Evolutionary conservation across 208 protist species (phyloP).

Genomic region (Vickermania ingenoplastis): DNA sequence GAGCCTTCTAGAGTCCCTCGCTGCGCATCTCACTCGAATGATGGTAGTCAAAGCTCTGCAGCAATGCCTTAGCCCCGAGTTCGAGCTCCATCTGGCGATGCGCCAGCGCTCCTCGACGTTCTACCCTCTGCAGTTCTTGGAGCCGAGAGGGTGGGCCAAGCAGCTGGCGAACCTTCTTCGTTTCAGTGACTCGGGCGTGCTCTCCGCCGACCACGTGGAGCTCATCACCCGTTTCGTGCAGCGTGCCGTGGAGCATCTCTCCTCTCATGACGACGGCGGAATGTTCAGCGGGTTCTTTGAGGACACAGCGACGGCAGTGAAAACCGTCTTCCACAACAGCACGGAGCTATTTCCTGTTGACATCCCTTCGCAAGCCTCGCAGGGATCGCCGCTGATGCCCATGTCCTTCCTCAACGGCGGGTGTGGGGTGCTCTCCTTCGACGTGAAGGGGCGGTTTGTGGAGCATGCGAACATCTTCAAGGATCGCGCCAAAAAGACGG

Average conservation of each 20-base stretch:
- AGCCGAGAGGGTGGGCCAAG: constrained; percentile 7
- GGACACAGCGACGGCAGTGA: constrained; percentile 33
- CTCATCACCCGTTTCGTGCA: constrained; percentile 15
- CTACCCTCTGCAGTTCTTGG: constrained; percentile 1
- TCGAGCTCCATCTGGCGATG: neutral
- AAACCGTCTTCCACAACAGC: constrained; percentile 32
- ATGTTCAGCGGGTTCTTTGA: constrained; percentile 20
- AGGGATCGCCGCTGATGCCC: constrained; percentile 35
- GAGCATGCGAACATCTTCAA: constrained; percentile 73
- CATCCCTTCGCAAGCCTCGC: constrained; percentile 10
- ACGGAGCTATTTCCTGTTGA: constrained; percentile 39
- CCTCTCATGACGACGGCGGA: constrained; percentile 1
- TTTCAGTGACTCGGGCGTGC: constrained; percentile 19
- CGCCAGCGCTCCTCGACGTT: neutral
- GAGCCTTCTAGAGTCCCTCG: constrained; percentile 7
- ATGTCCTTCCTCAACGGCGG: constrained; percentile 53
- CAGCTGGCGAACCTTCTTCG: constrained; percentile 48
- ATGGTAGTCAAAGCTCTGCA: constrained; percentile 3
- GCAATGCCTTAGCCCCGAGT: constrained; percentile 1
- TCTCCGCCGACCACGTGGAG: constrained; percentile 14
- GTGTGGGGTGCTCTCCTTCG: constrained; percentile 42
- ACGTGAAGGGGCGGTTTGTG: constrained; percentile 44
- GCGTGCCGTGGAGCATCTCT: constrained; percentile 12
- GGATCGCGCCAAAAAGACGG: constrained; percentile 54
- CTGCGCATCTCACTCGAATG: constrained; percentile 11